Evolutionary conservation across 75 land plant genomes (phyloP).

Genomic region (Pinus taeda): DNA sequence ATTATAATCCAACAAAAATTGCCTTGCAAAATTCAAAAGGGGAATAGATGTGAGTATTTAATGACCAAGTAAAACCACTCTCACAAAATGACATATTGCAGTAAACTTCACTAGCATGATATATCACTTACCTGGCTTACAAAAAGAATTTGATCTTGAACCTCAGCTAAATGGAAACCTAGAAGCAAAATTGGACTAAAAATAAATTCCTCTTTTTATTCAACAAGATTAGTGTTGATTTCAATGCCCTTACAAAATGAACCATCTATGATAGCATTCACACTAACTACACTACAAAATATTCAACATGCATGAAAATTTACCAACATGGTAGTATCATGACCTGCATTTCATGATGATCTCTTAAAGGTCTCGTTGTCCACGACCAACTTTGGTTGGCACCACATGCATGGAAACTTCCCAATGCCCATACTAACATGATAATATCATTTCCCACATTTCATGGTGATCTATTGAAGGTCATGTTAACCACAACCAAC

Average conservation of each 20-base stretch:
- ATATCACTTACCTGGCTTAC: neutral
- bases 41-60: neutral
- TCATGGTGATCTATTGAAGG: too few relatives aligned
- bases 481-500: too few relatives aligned
- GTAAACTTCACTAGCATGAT: neutral
- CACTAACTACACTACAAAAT: neutral
- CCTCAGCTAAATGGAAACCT: too few relatives aligned
- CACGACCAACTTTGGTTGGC: too few relatives aligned
- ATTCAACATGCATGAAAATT: neutral
- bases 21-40: neutral
- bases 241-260: neutral
- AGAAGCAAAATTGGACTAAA: neutral
- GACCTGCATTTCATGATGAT: too few relatives aligned
- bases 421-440: too few relatives aligned
- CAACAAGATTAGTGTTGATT: neutral
- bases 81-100: neutral
- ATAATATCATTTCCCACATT: too few relatives aligned
- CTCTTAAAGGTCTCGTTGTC: too few relatives aligned
- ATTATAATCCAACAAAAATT: neutral
- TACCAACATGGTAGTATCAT: too few relatives aligned
- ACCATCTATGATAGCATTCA: neutral
- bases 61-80: neutral
- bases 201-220: neutral
- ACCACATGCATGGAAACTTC: too few relatives aligned
- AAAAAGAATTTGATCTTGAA: too few relatives aligned